phyloP scores from a whole-genome alignment of 2,329 filamentous ascomycete genomes.

The Aspergillus texensis region DNA sequence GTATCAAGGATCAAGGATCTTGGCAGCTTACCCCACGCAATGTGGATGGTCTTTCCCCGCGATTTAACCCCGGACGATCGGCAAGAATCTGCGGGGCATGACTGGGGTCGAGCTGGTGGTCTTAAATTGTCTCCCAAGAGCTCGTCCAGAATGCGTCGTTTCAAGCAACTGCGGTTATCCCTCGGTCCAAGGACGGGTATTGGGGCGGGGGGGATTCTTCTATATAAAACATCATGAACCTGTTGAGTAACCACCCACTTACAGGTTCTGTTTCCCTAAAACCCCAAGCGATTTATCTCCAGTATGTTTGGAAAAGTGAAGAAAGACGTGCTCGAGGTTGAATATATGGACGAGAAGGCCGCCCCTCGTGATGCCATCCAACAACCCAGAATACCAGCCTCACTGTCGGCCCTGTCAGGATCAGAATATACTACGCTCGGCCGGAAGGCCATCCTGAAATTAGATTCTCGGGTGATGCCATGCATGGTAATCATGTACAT shows the following conservation, averaged over 20 bases:
- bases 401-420: background rate
- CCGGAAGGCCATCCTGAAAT: background rate
- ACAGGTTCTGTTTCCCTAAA: background rate
- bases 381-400: background rate
- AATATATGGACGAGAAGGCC: background rate
- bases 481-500: conserved; percentile 30
- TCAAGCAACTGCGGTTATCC: too few relatives aligned
- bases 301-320: background rate
- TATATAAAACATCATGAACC: too few relatives aligned
- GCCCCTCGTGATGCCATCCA: background rate
- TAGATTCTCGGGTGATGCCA: background rate
- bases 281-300: background rate
- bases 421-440: background rate
- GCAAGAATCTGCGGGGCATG: background rate
- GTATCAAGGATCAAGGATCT: too few relatives aligned
- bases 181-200: background rate
- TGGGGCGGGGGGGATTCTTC: too few relatives aligned
- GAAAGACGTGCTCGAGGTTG: background rate
- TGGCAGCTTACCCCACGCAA: background rate
- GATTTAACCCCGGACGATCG: background rate
- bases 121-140: fast-evolving
- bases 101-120: too few relatives aligned
- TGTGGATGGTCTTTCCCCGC: background rate
- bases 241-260: too few relatives aligned
- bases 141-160: too few relatives aligned